Evolutionary conservation across 2,329 filamentous ascomycete species (phyloP), one percentile per base, ranked within the genome.

Genomic region (Phyllosticta citribraziliensis): DNA sequence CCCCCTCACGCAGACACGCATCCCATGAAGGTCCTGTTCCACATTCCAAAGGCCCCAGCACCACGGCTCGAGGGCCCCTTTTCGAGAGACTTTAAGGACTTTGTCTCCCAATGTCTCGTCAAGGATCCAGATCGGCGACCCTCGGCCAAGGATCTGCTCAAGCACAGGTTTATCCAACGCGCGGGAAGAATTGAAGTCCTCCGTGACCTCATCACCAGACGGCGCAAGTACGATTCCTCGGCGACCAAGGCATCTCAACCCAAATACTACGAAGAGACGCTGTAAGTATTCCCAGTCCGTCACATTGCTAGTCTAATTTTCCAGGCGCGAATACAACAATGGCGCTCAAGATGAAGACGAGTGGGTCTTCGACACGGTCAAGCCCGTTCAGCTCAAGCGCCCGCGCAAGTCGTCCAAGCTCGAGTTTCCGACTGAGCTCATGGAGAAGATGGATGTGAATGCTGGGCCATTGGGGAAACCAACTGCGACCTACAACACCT

Each of bases 291-390:
- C 62, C 64, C n/a, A 54, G 10, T 11, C 19, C 11, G 35, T 2
- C 3, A 11, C 3, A 8, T 17, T 8, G 4, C 10, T 8, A 27
- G 20, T 9, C 52, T 63, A 12, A 58, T 35, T 50, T 24, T 55
- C n/a, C 52, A 55, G 9, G 33, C 33, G 33, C 33, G 33, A 40
- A 40, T 40, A 40, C 33, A 40, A 40, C 33, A 40, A 40, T 40
- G 52, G 54, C 3, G 84, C 80, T 66, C 79, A 84, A 47, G 87
- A 91, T 5, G 81, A 89, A 17, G 91, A 96, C 65, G 92, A 89
- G 65, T 97, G 93, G 93, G 88, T 96, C 2, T 97, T 97, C 71
- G 93, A 97, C 70, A 97, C 93, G 0, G 86, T 97, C 70, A 94
- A 89, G 73, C 82, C 84, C 11, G 74, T 79, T 8, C 84, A 81